Evolutionary conservation across 2,329 filamentous ascomycete genomes (phyloP).

Genomic region (Penicillium freii): DNA sequence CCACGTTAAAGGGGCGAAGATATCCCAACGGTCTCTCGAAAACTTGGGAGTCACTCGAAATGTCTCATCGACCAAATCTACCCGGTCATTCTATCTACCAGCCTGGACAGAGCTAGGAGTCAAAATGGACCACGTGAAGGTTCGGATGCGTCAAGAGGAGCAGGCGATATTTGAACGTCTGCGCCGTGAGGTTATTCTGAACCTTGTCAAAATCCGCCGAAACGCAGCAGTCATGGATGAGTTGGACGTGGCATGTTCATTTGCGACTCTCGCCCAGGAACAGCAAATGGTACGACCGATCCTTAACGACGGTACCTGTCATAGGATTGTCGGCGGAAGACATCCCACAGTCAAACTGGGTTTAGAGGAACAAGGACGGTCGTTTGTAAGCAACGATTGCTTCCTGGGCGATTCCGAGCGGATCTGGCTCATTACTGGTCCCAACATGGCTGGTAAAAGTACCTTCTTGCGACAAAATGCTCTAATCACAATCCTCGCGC

Average conservation of each 20-base stretch:
- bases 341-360: slow-evolving; percentile 91
- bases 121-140: slow-evolving; percentile 71
- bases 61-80: slow-evolving; percentile 77
- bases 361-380: slow-evolving; percentile 72
- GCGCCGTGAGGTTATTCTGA: slow-evolving; percentile 72
- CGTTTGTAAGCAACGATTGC: slow-evolving; percentile 84
- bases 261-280: slow-evolving; percentile 74
- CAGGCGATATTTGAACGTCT: slow-evolving; percentile 73
- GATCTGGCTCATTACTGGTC: slow-evolving; percentile 68
- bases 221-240: slow-evolving; percentile 93
- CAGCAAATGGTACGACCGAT: slow-evolving; percentile 71
- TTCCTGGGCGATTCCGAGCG: slow-evolving; percentile 72
- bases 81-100: slow-evolving; percentile 76
- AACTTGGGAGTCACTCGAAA: slow-evolving; percentile 50
- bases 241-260: slow-evolving; percentile 84
- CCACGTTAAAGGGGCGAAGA: slow-evolving; percentile 77
- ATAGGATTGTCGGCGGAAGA: slow-evolving; percentile 79
- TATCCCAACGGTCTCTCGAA: slow-evolving; percentile 51
- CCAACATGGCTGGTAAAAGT: slow-evolving; percentile 99
- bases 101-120: slow-evolving; percentile 82
- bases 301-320: slow-evolving; percentile 62
- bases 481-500: slow-evolving; percentile 87
- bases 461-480: slow-evolving; percentile 96
- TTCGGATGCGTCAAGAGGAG: slow-evolving; percentile 81
- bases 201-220: slow-evolving; percentile 79